A percentile compares a stretch with the other conserved stretches of the same genome.
These are phyloP conservation scores for Penicillium griseofulvum DNA, from an alignment of 2,329 filamentous ascomycete species.

Conservation along the genomic window DNA sequence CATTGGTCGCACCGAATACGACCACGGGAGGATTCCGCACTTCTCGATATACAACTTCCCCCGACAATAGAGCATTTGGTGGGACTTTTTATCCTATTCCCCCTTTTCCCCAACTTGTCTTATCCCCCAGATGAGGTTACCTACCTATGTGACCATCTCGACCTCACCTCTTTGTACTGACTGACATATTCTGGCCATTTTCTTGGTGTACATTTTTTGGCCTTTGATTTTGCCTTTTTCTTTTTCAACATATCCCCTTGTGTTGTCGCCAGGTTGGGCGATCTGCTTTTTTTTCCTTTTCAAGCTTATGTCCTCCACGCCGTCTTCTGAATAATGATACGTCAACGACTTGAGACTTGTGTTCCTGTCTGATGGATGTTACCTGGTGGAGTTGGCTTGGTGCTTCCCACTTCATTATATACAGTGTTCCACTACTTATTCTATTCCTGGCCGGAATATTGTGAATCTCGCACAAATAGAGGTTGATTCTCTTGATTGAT, in stretches of 20 bases:
- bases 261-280: slow-evolving; percentile 8
- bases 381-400: slow-evolving; percentile 4
- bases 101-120: neutral
- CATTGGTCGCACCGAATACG: neutral
- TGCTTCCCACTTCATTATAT: slow-evolving; percentile 16
- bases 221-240: neutral
- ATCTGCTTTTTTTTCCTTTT: slow-evolving; percentile 2
- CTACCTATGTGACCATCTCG: neutral
- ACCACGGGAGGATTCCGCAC: neutral
- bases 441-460: slow-evolving; percentile 4
- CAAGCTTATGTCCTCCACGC: slow-evolving; percentile 20
- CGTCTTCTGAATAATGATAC: slow-evolving; percentile 21
- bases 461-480: slow-evolving; percentile 2
- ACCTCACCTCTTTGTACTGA: slow-evolving; percentile 7
- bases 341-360: slow-evolving; percentile 11
- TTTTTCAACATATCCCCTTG: slow-evolving; percentile 12
- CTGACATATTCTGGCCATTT: slow-evolving; percentile 12
- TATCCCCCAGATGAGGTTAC: neutral
- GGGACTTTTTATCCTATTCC: neutral
- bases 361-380: slow-evolving; percentile 10
- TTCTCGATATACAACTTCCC: neutral
- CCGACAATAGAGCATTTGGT: neutral
- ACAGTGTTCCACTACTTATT: slow-evolving; percentile 13
- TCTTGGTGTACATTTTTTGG: slow-evolving; percentile 15
- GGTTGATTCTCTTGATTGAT: neutral